Evolutionary conservation across 768 basidiomycete genomes (phyloP).

Genomic region (Mrakia gelida): DNA sequence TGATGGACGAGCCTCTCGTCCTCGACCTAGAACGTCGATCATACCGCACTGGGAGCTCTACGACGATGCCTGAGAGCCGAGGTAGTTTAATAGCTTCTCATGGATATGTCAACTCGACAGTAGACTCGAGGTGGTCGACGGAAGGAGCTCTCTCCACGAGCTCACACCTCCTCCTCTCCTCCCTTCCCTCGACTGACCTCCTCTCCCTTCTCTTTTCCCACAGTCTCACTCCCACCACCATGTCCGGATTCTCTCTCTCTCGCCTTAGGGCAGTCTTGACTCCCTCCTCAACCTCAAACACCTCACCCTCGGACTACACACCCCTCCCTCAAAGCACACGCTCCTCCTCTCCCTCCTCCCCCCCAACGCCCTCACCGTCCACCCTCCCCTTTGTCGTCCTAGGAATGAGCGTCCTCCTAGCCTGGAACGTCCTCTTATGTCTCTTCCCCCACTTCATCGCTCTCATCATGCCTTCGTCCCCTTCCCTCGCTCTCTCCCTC

Average conservation of each 20-base stretch:
- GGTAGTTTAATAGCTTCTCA: too few species aligned
- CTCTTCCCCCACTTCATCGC: conserved; percentile 23
- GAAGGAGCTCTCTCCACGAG: background rate
- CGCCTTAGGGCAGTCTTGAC: background rate
- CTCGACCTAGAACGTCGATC: too few species aligned
- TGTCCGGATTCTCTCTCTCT: background rate
- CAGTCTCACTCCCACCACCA: background rate
- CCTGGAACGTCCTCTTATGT: conserved; percentile 28
- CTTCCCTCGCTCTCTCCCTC: background rate
- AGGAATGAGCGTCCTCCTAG: conserved; percentile 23
- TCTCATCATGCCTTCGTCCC: conserved; percentile 10
- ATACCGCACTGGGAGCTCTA: too few species aligned
- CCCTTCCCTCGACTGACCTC: background rate
- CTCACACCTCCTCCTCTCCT: background rate
- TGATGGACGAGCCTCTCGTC: too few species aligned
- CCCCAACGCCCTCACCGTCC: background rate
- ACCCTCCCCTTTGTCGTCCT: conserved; percentile 22
- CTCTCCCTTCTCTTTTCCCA: background rate
- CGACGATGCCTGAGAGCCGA: too few species aligned
- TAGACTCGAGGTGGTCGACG: background rate
- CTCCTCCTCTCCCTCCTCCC: background rate
- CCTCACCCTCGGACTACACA: background rate
- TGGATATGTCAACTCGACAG: background rate
- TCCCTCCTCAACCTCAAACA: background rate
- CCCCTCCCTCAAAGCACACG: background rate